Evolutionary conservation across 495 filamentous ascomycete genomes (phyloP).

Genomic region (Neurospora africana): DNA sequence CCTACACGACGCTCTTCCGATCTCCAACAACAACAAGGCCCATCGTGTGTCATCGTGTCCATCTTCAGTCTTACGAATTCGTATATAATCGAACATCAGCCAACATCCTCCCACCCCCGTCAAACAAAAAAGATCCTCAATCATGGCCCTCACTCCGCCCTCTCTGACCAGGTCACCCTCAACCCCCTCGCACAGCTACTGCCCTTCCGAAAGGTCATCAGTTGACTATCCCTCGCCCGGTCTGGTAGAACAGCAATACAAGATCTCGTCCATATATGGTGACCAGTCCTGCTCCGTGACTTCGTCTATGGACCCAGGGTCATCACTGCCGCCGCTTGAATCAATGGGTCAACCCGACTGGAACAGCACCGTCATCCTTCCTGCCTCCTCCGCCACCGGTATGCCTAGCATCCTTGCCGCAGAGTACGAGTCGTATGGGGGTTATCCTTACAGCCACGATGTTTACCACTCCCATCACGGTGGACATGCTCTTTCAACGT

Average conservation of each 20-base stretch:
- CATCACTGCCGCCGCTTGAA: constrained; percentile 32
- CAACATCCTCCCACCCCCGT: constrained; percentile 11
- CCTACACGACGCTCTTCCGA: too few species aligned
- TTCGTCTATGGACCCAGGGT: constrained; percentile 29
- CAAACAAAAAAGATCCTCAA: constrained; percentile 7
- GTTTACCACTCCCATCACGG: constrained; percentile 35
- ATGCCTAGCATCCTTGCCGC: constrained; percentile 39
- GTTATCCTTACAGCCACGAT: constrained; percentile 39
- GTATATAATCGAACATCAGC: constrained; percentile 17
- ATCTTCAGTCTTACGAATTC: constrained; percentile 1
- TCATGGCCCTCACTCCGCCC: constrained; percentile 40
- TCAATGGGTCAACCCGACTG: constrained; percentile 34
- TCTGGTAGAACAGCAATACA: constrained; percentile 37
- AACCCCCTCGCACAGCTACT: constrained; percentile 37
- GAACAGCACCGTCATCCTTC: constrained; percentile 27
- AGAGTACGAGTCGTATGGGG: constrained; percentile 43
- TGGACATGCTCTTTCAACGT: constrained; percentile 31
- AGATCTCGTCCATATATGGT: constrained; percentile 34
- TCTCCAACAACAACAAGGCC: constrained; percentile 10
- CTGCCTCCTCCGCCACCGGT: constrained; percentile 27
- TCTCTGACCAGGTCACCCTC: constrained; percentile 38
- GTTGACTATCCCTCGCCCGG: constrained; percentile 37
- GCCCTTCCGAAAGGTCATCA: constrained; percentile 34
- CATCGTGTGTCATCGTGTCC: constrained; percentile 6
- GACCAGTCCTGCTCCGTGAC: constrained; percentile 29